These are phyloP conservation scores for Infundibulicybe gibba DNA, from an alignment of 768 basidiomycete genomes.

Conservation along the genomic window DNA sequence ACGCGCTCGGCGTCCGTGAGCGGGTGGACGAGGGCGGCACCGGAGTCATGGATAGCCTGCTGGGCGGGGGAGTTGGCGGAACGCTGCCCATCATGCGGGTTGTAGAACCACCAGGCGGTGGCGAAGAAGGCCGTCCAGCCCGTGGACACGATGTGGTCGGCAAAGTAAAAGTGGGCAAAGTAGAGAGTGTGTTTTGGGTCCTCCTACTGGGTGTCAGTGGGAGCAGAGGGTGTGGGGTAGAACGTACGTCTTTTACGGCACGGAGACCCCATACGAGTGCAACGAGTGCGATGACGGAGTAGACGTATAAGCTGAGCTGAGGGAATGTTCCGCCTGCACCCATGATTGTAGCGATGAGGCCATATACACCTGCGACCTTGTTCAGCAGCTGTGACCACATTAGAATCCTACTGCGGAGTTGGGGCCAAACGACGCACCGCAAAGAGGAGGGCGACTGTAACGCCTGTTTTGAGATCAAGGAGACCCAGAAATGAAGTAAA, in stretches of 20 bases:
- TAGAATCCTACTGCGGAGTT: constrained; percentile 3
- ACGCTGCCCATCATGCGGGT: constrained; percentile 85
- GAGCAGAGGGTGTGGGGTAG: constrained; percentile 8
- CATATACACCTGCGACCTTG: constrained; percentile 97
- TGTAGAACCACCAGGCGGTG: constrained; percentile 86
- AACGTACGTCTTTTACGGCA: constrained; percentile 75
- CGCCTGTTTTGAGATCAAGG: constrained; percentile 93
- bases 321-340: constrained; percentile 93
- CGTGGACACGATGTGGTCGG: constrained; percentile 89
- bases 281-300: constrained; percentile 80
- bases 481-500: constrained; percentile 80
- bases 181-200: constrained; percentile 79
- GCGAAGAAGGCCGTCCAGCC: constrained; percentile 93
- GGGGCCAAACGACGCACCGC: constrained; percentile 51
- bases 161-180: constrained; percentile 88
- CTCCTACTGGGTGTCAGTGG: constrained; percentile 56
- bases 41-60: constrained; percentile 71
- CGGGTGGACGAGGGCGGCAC: constrained; percentile 42
- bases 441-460: constrained; percentile 83
- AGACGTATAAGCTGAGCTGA: constrained; percentile 90
- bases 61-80: constrained; percentile 86
- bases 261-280: constrained; percentile 85
- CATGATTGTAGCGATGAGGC: constrained; percentile 85
- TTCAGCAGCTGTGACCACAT: constrained; percentile 65
- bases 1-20: constrained; percentile 66